Percentiles rank a stretch among this genome's conserved stretches.
Evolutionary conservation across 1,284 basidiomycete species (phyloP).

Genomic region (Melampsora occidentalis): DNA sequence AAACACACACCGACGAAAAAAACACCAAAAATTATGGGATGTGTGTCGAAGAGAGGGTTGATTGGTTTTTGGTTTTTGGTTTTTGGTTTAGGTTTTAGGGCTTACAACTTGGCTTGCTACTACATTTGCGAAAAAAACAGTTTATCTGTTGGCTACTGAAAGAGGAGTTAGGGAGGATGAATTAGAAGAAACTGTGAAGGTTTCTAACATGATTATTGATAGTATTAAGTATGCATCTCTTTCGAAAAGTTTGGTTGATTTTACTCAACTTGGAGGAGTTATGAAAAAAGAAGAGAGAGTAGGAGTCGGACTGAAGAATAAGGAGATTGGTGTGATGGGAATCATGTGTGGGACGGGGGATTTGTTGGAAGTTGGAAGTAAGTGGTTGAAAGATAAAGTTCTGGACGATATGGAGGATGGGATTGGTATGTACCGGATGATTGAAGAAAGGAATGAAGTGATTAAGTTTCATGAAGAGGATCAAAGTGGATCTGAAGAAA

Average conservation of each 20-base stretch:
- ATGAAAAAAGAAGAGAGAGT: no score
- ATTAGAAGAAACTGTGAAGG: slow-evolving; percentile 24
- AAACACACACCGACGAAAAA: neutral
- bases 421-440: no score
- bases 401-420: neutral
- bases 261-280: no score
- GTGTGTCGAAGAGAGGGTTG: no score
- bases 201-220: neutral
- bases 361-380: neutral
- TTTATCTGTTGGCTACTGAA: slow-evolving; percentile 30
- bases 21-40: no score
- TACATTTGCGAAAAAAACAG: slow-evolving; percentile 21
- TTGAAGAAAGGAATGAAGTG: neutral
- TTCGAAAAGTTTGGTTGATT: neutral
- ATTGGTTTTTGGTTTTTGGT: no score
- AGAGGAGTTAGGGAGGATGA: slow-evolving; percentile 28
- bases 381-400: neutral
- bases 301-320: no score
- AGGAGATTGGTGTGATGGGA: neutral
- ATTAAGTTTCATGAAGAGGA: neutral
- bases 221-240: neutral
- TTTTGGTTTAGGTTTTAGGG: slow-evolving; percentile 17
- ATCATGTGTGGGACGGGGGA: neutral
- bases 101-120: slow-evolving; percentile 34
- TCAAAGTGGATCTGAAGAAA: neutral